Base-by-base conservation (phyloP, 2,329 filamentous ascomycete species). In the Fusarium floridanum region DNA sequence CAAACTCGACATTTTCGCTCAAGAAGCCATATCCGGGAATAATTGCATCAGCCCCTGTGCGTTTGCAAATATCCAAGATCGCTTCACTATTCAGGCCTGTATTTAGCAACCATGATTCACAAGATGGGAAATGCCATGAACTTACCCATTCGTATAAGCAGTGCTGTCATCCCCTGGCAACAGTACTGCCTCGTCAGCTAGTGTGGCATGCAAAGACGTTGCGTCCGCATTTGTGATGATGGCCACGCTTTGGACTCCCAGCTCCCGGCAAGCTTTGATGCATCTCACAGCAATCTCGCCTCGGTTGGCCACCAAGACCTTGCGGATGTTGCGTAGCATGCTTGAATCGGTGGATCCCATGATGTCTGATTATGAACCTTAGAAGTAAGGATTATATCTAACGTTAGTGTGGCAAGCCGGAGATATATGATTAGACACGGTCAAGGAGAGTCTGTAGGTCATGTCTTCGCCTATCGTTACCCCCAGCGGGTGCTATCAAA, bases 241-340 rank as follows among this genome's bases (percentile, higher is more conserved):
- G 1, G 89, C 85, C 64, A 91, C 84, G 0, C 87, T 90, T 56
- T 81, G 83, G 66, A 91, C 83, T 14, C 82, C 82, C 5, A 91
- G 80, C 45, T 81, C 82, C 32, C 86, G 88, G 86, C 76, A 70
- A 4, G 60, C 60, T 20, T 81, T 85, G 76, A 86, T 85, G 65
- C 89, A 86, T 34, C 89, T 85, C 36, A 84, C 83, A 4, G 88
- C 87, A 63, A 91, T 91, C 77, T 91, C 89, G 56, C 89, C 90
- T 55, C 90, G 84, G 78, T 92, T 91, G 11, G 89, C 89, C 57
- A 91, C 85, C 14, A 92, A 80, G 20, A 91, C 73, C 16, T 65
- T 68, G 34, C 62, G 61, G 20, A 68, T 68, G 60, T 34, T 65
- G 53, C 36, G 39, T 9, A 55, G 6, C 50, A 39, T 24, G 34